Evolutionary conservation across 2,329 filamentous ascomycete species (phyloP).

Genomic region (Fonsecaea erecta): DNA sequence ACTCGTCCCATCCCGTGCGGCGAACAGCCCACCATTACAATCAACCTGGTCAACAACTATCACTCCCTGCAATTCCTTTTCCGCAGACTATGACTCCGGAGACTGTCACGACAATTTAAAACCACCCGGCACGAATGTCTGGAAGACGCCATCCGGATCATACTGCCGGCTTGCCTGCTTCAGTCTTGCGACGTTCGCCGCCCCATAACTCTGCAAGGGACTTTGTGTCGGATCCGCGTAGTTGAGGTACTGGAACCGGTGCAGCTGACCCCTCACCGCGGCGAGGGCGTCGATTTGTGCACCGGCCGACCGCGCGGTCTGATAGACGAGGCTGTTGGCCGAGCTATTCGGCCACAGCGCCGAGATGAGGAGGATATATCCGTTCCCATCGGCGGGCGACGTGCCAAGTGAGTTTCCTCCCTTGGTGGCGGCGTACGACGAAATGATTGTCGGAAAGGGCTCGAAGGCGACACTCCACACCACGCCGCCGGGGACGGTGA

Average conservation of each 20-base stretch:
- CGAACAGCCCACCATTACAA: neutral
- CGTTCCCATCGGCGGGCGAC: neutral
- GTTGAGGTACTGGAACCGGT: slow-evolving; percentile 47
- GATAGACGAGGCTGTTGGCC: neutral
- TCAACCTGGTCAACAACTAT: neutral
- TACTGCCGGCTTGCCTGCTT: slow-evolving; percentile 37
- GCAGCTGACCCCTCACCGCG: neutral
- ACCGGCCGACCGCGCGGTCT: neutral
- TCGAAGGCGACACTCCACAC: neutral
- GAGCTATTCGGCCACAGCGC: neutral
- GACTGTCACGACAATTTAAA: slow-evolving; percentile 37
- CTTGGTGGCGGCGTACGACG: neutral
- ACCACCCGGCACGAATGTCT: slow-evolving; percentile 40
- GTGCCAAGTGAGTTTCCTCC: neutral
- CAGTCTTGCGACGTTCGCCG: slow-evolving; percentile 44
- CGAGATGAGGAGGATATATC: neutral
- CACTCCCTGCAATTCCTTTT: too few relatives aligned
- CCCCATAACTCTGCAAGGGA: slow-evolving; percentile 50
- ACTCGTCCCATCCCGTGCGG: neutral
- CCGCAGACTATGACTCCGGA: neutral
- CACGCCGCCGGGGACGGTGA: neutral
- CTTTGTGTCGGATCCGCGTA: slow-evolving; percentile 53
- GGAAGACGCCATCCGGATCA: slow-evolving; percentile 40
- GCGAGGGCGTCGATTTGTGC: neutral
- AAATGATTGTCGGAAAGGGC: neutral